Base-by-base conservation (phyloP, 2,329 filamentous ascomycete genomes). In the Xylaria sp. region DNA sequence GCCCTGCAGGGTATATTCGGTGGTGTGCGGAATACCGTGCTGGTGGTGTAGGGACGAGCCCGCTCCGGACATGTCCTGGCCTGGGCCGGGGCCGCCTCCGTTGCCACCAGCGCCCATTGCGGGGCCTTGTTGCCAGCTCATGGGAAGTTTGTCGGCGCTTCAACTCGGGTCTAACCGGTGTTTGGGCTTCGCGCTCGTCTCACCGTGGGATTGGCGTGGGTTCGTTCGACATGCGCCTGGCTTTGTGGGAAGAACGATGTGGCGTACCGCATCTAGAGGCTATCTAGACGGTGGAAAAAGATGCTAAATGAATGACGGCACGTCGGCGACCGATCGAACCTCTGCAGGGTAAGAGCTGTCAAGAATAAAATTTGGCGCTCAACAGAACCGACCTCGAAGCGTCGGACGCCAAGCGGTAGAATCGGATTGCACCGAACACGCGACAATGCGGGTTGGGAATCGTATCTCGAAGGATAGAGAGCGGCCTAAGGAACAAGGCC, bases 1-100 rank as follows among this genome's bases (percentile, higher is more conserved):
- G 75, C 95, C 85, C 77, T 88, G 85, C 38, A 88, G 76, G 6
- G 85, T 88, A 70, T 88, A 88, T 70, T 87, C 85, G 65, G 85
- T 88, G 65, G 84, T 84, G 70, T 83, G 83, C 43, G 84, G 85
- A 69, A 85, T 80, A 73, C 82, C 83, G 8, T 67, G 67, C 33
- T 63, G 77, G 71, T 69, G 77, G 71, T 70, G 78, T 76, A 71
- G 79, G 78, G 69, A 77, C 74, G 73, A 50, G 31, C 67, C 69
- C 1, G 66, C 70, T 57, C 73, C 73, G 17, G 63, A 25, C 64
- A 74, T 69, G 1, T 76, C 79, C 80, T 81, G 74, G 75, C 78
- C 68, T 73, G 76, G 67, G 71, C 76, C 74, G 78, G 77, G 78
- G 62, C 78, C 78, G 74, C 79, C 80, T 74, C 77, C 77, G 68